Conservation (phyloP, 2,329 filamentous ascomycete genomes). For the Sporothrix pseudoabietina region DNA sequence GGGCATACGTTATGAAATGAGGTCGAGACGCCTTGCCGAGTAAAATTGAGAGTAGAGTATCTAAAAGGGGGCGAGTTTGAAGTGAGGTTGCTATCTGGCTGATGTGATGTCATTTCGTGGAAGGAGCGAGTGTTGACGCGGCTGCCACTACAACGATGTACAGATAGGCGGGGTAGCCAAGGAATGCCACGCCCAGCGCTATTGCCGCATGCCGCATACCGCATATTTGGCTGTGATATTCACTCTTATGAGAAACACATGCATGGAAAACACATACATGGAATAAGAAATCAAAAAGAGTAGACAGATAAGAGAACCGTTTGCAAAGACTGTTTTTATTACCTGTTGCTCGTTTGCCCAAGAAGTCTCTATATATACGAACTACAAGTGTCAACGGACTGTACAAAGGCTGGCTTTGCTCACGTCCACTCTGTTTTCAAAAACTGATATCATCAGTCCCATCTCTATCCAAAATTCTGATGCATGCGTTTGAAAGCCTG, state of each 20-base stretch:
- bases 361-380: too few species aligned
- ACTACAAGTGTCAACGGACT: too few species aligned
- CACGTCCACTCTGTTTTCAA: background rate
- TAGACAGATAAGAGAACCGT: background rate
- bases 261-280: background rate
- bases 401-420: background rate
- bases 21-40: background rate
- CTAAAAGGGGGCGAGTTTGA: background rate
- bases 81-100: background rate
- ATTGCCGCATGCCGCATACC: background rate
- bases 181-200: background rate
- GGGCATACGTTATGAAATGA: background rate
- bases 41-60: background rate
- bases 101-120: background rate
- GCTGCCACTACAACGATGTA: background rate
- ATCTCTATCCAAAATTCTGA: background rate
- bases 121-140: background rate
- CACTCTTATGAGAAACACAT: background rate
- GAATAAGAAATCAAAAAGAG: background rate
- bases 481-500: background rate
- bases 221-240: background rate
- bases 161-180: slow-evolving; percentile 19
- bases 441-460: background rate
- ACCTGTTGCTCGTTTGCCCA: too few species aligned
- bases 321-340: too few species aligned